Percentiles rank a stretch among this genome's conserved stretches.
phyloP scores from a whole-genome alignment of 225 moss, liverwort and hornwort genomes.

The Pseudoscleropodium purum region DNA sequence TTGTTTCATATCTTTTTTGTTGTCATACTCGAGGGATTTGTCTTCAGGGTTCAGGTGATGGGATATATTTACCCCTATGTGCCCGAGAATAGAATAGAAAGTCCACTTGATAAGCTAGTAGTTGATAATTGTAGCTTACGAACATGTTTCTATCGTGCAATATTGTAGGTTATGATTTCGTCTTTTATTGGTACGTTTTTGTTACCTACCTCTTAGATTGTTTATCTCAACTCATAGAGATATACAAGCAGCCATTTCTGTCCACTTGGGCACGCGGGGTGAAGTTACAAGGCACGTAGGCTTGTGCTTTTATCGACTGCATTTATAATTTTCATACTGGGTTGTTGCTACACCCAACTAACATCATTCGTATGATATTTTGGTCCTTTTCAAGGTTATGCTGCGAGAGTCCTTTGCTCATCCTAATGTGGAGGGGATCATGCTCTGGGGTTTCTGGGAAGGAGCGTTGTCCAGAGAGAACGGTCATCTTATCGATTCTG shows the following conservation, averaged over 20 bases:
- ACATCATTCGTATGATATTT: not conserved
- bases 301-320: not conserved
- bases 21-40: not conserved
- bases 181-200: not conserved
- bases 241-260: not conserved
- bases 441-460: slow-evolving; percentile 91
- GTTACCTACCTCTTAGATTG: not conserved
- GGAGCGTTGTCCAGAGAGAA: slow-evolving; percentile 60
- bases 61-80: not conserved
- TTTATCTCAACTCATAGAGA: not conserved
- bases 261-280: not conserved
- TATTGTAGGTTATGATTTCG: not conserved
- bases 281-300: not conserved
- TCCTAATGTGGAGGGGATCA: slow-evolving; percentile 64
- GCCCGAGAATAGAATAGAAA: not conserved
- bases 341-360: not conserved
- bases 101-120: not conserved
- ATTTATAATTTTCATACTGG: not conserved
- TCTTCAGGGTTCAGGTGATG: not conserved
- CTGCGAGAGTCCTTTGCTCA: slow-evolving; percentile 79
- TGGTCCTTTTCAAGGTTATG: slow-evolving; percentile 31
- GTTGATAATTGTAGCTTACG: not conserved
- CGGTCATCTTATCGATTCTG: slow-evolving; percentile 63
- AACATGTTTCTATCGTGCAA: not conserved
- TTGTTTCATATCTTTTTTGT: not conserved